Base-by-base conservation (phyloP, 192 early-diverging fungal genomes). In the Dimargaris xerosporica region DNA sequence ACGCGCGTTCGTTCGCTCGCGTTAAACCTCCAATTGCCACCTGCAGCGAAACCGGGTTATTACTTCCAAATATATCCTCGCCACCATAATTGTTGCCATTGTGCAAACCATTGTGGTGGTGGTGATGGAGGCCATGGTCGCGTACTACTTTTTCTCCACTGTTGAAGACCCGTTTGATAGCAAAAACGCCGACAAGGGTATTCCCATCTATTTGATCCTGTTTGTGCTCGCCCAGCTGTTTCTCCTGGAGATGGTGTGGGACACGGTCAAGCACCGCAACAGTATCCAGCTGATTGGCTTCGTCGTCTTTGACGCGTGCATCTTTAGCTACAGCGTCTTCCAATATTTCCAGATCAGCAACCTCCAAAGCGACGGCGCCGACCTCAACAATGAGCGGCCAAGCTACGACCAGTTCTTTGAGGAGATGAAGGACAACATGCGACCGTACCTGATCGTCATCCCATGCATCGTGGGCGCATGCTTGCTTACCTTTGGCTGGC, bases 221-320 rank as follows among this genome's bases (percentile, higher is more conserved):
- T 89, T 89, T 64, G 79, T 82, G 55, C 69, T 85, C 45, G 78
- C 85, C 3, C 83, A 83, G 69, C 60, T 89, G 16, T 89, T 85
- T 54, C 78, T 82, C 51, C 73, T 85, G n/a, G 64, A 74, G 13
- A 69, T 89, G 53, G 68, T 75, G 13, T 79, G 78, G 74, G 87
- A 89, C 65, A 82, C 87, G 21, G 86, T 85, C 0, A 79, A 71
- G 39, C 71, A 81, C 17, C 74, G 85, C 69, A 89, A 89, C 65
- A 86, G 83, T 12, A 87, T 89, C 48, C 82, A 89, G 62, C 70
- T 85, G 52, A 77, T 85, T 64, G 82, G 75, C 2, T 78, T 84
- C 19, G 69, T 87, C n/a, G 41, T 85, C 21, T 87, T 87, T 74
- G 83, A 87, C 64, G n/a, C 78, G 7, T 80, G 74, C 67, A 79